These are phyloP conservation scores for Carex pumila DNA, from an alignment of 176 grass and related monocot genomes.

Conservation along the genomic window DNA sequence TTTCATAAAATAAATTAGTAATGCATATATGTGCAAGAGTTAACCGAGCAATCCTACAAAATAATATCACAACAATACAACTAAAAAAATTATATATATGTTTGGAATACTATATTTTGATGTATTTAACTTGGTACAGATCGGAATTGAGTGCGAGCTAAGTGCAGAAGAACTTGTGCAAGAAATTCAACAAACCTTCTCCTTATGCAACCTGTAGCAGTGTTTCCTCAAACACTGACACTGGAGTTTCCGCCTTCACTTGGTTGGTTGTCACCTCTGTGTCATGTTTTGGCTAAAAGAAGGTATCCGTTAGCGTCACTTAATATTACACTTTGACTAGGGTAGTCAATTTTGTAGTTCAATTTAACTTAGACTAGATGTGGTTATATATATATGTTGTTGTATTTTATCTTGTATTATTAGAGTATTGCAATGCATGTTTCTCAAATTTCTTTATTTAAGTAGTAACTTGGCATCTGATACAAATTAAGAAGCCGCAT, in stretches of 20 bases:
- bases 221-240: neutral
- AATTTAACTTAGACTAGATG: neutral
- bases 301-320: neutral
- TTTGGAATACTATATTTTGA: neutral
- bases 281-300: neutral
- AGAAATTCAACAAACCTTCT: conserved; percentile 64
- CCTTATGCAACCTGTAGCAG: conserved; percentile 7
- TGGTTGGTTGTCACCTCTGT: neutral
- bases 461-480: neutral
- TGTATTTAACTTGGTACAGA: conserved; percentile 31
- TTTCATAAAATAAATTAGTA: too few relatives aligned
- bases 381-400: neutral
- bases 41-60: neutral
- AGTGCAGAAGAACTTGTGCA: conserved; percentile 75
- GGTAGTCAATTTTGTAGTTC: neutral
- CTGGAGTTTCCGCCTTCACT: neutral
- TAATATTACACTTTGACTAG: neutral
- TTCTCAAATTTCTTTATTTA: neutral
- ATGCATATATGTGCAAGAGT: too few relatives aligned
- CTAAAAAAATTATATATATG: neutral
- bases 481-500: too few relatives aligned
- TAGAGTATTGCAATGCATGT: neutral
- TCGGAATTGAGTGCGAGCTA: conserved; percentile 84
- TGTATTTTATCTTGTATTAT: neutral
- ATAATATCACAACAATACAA: neutral